Conservation (phyloP, 352 stramenopile genomes). For the Globisporangium echinulatum region DNA sequence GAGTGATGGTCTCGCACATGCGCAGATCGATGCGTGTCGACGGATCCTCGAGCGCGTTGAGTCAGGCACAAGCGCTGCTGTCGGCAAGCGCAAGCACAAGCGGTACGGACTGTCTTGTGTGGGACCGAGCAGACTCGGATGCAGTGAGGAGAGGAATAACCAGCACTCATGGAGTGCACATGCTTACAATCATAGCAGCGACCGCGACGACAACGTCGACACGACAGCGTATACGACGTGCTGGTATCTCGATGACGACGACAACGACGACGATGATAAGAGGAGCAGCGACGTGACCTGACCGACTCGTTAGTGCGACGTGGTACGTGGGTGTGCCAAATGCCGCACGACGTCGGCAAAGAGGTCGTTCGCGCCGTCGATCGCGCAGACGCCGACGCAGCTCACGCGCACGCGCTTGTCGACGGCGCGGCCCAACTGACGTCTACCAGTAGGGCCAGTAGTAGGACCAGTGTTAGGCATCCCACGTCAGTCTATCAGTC, state of each 20-base stretch:
- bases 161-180: no score
- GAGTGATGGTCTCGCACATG: constrained; percentile 23
- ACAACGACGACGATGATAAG: neutral
- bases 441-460: constrained; percentile 29
- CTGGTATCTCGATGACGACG: constrained; percentile 25
- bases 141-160: no score
- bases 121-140: no score
- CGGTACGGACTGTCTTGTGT: constrained; percentile 6
- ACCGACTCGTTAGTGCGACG: no score
- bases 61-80: neutral
- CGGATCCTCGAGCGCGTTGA: constrained; percentile 25
- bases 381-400: constrained; percentile 92
- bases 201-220: constrained; percentile 10
- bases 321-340: no score
- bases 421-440: constrained; percentile 87
- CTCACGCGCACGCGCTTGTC: constrained; percentile 93
- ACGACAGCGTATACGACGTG: constrained; percentile 28
- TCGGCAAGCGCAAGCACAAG: constrained; percentile 6
- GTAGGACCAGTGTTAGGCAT: no score
- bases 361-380: constrained; percentile 92
- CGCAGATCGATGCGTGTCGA: constrained; percentile 34
- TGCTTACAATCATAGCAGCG: no score
- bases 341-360: constrained; percentile 39
- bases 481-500: neutral
- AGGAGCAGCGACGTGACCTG: no score